phyloP scores from a whole-genome alignment of 2,329 filamentous ascomycete genomes.

The Passalora sequoiae region DNA sequence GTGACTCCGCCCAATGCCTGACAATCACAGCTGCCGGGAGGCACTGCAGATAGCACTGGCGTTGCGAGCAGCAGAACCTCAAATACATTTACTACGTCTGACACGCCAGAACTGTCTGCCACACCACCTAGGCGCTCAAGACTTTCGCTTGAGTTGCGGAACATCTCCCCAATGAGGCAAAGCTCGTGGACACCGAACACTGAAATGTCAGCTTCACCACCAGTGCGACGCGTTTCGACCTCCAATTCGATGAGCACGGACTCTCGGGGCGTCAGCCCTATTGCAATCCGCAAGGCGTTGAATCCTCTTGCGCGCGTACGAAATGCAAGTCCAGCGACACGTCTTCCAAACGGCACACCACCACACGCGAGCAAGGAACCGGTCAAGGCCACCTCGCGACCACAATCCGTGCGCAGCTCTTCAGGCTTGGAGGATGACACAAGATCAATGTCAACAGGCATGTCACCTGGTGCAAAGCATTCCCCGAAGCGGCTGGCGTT shows the following conservation, averaged over 20 bases:
- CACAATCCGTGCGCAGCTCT: background rate
- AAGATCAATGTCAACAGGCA: background rate
- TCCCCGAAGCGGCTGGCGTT: constrained; percentile 8
- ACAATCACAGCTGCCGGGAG: constrained; percentile 29
- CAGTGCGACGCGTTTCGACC: constrained; percentile 6
- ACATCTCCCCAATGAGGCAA: constrained; percentile 11
- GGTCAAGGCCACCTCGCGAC: background rate
- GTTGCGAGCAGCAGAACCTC: constrained; percentile 7
- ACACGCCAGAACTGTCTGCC: constrained; percentile 19
- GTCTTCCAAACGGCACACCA: background rate
- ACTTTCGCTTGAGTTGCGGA: constrained; percentile 8
- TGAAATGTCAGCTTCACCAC: constrained; percentile 11
- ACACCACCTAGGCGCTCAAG: constrained; percentile 19
- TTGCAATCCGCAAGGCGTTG: constrained; percentile 7
- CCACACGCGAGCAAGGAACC: background rate
- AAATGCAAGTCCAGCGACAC: constrained; percentile 7
- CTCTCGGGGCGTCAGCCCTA: constrained; percentile 12
- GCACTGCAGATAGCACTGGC: constrained; percentile 20
- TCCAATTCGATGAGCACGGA: background rate
- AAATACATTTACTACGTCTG: constrained; percentile 10
- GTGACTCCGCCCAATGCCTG: constrained; percentile 15
- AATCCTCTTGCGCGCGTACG: constrained; percentile 9
- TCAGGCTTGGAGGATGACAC: background rate
- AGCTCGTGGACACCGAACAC: constrained; percentile 13
- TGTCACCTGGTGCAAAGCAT: background rate